Evolutionary conservation across 164 flowering plant genomes (phyloP).

Genomic region (Annona cherimola): DNA sequence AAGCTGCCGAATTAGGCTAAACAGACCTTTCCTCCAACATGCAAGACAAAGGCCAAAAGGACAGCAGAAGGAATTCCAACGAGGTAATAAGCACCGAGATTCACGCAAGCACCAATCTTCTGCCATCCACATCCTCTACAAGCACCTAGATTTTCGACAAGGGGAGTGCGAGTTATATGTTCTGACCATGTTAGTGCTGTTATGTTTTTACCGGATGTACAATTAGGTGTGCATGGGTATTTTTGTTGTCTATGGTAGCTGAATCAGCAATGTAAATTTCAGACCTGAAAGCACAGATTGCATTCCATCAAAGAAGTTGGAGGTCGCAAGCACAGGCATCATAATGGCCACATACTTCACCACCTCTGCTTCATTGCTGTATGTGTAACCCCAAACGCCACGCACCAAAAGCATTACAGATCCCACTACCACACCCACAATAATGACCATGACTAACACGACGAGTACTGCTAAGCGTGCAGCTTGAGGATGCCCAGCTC

Average conservation of each 20-base stretch:
- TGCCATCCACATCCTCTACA: constrained; percentile 94
- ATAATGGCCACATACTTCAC: constrained; percentile 34
- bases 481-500: constrained; percentile 33
- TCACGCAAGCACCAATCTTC: constrained; percentile 64
- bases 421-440: constrained; percentile 19
- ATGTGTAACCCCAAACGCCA: constrained; percentile 25
- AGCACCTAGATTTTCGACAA: constrained; percentile 26
- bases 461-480: constrained; percentile 28
- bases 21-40: constrained; percentile 64
- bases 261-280: neutral
- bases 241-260: neutral
- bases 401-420: constrained; percentile 20
- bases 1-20: neutral
- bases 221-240: neutral
- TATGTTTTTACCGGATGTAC: too few relatives aligned
- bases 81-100: constrained; percentile 65
- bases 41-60: constrained; percentile 52
- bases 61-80: constrained; percentile 63
- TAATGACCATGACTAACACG: constrained; percentile 13
- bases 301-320: constrained; percentile 42
- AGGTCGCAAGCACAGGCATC: constrained; percentile 44
- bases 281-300: constrained; percentile 62
- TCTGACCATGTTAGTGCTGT: too few relatives aligned
- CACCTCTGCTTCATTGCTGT: constrained; percentile 36
- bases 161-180: too few relatives aligned